Base-by-base conservation (phyloP, 2,329 filamentous ascomycete species). In the Teratosphaeriaceae sp. region DNA sequence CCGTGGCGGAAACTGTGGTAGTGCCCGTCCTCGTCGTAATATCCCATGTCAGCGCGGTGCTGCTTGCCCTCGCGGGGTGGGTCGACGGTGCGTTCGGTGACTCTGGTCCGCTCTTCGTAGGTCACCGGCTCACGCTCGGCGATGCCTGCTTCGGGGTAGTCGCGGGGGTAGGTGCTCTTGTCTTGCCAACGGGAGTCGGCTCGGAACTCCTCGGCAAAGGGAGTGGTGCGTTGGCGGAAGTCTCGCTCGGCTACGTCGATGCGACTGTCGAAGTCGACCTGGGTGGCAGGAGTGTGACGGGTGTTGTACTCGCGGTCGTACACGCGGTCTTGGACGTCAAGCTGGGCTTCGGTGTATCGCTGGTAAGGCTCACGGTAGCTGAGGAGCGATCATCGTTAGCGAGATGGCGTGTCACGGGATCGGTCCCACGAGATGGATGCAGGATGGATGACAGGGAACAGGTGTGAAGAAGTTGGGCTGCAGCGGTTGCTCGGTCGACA, bases 21-120 rank as follows among this genome's bases (percentile, higher is more conserved):
- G 57, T 84, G 76, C 63, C 81, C 82, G 66, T 85, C 80, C 72
- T 84, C 78, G 78, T 85, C 82, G 80, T 85, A 84, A 73, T 84
- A 85, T 74, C 82, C 82, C 82, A 85, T 85, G 63, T 81, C 80
- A 75, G 67, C 68, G 64, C 71, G 68, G 63, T 67, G 67, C 55
- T 66, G 67, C 41, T 45, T 51, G 33, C 46, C 49, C 40, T 45
- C 24, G 34, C 37, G 47, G 49, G 68, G 64, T 54, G 66, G 60
- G 61, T 78, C 74, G 61, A 73, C 67, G 60, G 74, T 75, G 54
- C 67, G 68, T 57, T 69, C 61, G 42, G 58, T 60, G 66, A 75
- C 70, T 62, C 69, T 70, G 58, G 77, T 69, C 12, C 26, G 20
- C 36, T 63, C 58, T 55, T 65, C 57, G 53, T 60, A 61, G 38